A percentile compares a stretch with the other conserved stretches of the same genome.
Conservation (phyloP, 1,284 basidiomycete genomes). For the Cutaneotrichosporon mucoides region DNA sequence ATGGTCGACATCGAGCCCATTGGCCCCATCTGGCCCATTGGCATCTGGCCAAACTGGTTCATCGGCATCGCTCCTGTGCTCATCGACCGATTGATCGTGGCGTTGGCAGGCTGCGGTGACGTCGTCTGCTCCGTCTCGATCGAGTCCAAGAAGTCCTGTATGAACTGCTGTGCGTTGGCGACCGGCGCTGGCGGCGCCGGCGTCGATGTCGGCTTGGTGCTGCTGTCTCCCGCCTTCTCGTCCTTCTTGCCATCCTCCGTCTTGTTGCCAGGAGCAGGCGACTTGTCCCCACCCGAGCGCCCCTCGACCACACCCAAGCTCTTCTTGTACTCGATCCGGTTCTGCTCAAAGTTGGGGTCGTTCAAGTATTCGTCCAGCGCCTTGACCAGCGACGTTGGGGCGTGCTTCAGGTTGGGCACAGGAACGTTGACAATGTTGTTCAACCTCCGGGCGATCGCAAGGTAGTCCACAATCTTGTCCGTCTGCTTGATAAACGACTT, state of each 20-base stretch:
- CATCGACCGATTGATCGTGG: conserved; percentile 1
- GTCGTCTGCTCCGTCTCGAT: conserved; percentile 72
- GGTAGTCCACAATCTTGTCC: conserved; percentile 87
- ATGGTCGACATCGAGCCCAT: neutral
- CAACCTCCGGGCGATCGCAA: conserved; percentile 86
- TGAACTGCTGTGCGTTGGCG: conserved; percentile 42
- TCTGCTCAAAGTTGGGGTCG: conserved; percentile 94
- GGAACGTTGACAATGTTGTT: conserved; percentile 89
- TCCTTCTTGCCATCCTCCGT: conserved; percentile 11
- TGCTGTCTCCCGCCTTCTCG: conserved; percentile 10
- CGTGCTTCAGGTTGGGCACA: conserved; percentile 92
- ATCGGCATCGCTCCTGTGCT: neutral
- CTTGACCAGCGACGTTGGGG: conserved; percentile 86
- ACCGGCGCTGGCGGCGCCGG: conserved; percentile 26
- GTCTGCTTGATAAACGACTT: conserved; percentile 93
- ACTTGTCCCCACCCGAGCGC: conserved; percentile 7
- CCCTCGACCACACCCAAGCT: conserved; percentile 74
- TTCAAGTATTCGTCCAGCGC: conserved; percentile 93
- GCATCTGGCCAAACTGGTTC: conserved; percentile 14
- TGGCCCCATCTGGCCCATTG: neutral
- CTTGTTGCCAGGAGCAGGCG: conserved; percentile 1
- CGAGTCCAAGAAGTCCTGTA: conserved; percentile 85
- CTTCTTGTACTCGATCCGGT: conserved; percentile 83
- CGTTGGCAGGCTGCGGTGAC: neutral
- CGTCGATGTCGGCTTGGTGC: conserved; percentile 13